Evolutionary conservation across 805 yeast species (phyloP), one percentile per base, ranked within the genome.

Genomic region (Myxozyma melibiosi): DNA sequence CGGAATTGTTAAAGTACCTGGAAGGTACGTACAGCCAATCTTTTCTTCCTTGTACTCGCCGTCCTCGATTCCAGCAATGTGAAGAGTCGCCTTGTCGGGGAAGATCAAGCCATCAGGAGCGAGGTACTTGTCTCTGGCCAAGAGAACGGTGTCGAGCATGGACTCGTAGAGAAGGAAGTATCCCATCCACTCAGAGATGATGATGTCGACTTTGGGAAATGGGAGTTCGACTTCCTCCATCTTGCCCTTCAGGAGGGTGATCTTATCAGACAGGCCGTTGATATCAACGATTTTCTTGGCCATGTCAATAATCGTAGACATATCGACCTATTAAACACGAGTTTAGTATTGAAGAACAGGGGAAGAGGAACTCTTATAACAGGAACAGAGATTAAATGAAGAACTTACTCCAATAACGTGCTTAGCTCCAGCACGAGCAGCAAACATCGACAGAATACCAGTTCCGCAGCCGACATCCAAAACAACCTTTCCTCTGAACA

Each of bases 101-200:
- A 90, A 85, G 59, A 89, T 87, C 64, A 89, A 78, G 9, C 99
- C 99, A 51, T 89, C 96, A 68, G 80, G 78, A 43, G 76, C 84
- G 56, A 76, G 70, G 73, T 90, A 95, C 71, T 80, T 84, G 75
- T 94, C 99, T 75, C 99, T 83, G 37, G 99, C 99, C 65, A 83
- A 82, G 65, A 94, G 77, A 25, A 94, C 99, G 25, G 98, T 90
- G 73, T 94, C 98, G 73, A 94, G 80, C 99, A 94, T 94, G 61
- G 96, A 88, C 79, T 94, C 99, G 72, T 92, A 94, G 56, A 95
- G 78, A 66, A 95, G 75, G 70, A 94, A 94, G 74, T 94, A 94
- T n/a, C 99, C 99, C 99, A 94, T 94, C 99, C 99, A 94, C 74
- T 94, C 99, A 63, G 94, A 85, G 62, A 94, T 85, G 65, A 94